These are phyloP conservation scores for Daldinia decipiens DNA, from an alignment of 495 filamentous ascomycete genomes.

Conservation along the genomic window DNA sequence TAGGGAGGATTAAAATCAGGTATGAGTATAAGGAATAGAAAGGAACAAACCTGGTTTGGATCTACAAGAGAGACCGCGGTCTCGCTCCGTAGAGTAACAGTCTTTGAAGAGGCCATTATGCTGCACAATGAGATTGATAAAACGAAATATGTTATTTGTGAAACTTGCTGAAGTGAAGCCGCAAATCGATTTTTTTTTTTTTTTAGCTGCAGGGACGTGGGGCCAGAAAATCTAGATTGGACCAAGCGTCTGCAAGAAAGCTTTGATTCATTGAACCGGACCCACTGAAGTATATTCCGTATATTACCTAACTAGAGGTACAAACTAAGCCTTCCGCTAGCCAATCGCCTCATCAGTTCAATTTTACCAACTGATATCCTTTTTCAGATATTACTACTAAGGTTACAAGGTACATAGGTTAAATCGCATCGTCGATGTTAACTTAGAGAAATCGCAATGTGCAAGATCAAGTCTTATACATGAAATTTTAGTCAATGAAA, in stretches of 20 bases:
- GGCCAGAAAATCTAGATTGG: conserved; percentile 18
- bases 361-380: conserved; percentile 9
- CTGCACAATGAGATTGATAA: conserved; percentile 9
- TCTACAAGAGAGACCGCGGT: conserved; percentile 53
- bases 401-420: too few species aligned
- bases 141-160: conserved; percentile 18
- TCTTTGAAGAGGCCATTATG: conserved; percentile 45
- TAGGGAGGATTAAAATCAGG: conserved; percentile 9
- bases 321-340: background rate
- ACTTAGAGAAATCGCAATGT: background rate
- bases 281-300: background rate
- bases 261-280: background rate
- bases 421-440: background rate
- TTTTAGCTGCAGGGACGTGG: conserved; percentile 27
- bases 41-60: conserved; percentile 54
- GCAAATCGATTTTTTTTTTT: conserved; percentile 18
- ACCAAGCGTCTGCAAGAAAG: conserved; percentile 24
- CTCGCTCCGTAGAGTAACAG: conserved; percentile 47
- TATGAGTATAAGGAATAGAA: background rate
- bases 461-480: background rate
- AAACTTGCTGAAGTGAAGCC: conserved; percentile 8
- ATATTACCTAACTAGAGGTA: background rate
- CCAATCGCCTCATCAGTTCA: conserved; percentile 18
- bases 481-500: background rate
- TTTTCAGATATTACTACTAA: conserved; percentile 17